Evolutionary conservation across 805 yeast genomes (phyloP).

Genomic region (Lachancea sp.): DNA sequence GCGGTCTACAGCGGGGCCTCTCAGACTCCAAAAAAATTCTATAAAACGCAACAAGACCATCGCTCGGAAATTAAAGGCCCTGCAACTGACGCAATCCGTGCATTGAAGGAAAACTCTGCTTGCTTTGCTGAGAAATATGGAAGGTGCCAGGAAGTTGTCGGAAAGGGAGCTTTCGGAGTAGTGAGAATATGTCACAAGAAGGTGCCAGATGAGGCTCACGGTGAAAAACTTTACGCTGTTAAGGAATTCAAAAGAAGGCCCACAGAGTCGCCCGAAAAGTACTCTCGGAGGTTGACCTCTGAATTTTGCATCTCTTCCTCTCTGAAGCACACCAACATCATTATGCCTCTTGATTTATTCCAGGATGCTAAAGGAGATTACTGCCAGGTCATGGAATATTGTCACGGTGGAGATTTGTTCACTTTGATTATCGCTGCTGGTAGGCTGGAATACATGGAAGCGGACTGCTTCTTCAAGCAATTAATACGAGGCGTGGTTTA

Average conservation of each 20-base stretch:
- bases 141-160: conserved; percentile 88
- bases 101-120: conserved; percentile 34
- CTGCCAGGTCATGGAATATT: conserved; percentile 80
- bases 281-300: conserved; percentile 65
- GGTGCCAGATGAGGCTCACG: conserved; percentile 26
- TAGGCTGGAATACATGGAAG: conserved; percentile 74
- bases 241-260: conserved; percentile 69
- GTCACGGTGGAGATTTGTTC: conserved; percentile 76
- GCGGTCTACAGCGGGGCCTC: conserved; percentile 35
- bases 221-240: conserved; percentile 69
- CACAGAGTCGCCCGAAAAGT: conserved; percentile 57
- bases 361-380: conserved; percentile 79
- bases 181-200: conserved; percentile 83
- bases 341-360: conserved; percentile 66
- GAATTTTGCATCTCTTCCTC: conserved; percentile 81
- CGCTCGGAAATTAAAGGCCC: not conserved
- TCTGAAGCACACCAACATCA: conserved; percentile 70
- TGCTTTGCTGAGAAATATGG: conserved; percentile 88
- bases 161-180: conserved; percentile 90
- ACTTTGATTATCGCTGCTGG: conserved; percentile 69
- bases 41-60: not conserved
- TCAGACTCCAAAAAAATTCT: conserved; percentile 7
- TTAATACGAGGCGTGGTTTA: conserved; percentile 74
- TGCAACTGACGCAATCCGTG: conserved; percentile 10
- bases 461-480: conserved; percentile 88